A percentile compares a stretch with the other conserved stretches of the same genome.
These are phyloP conservation scores for Epichloe baconii DNA, from an alignment of 2,329 filamentous ascomycete genomes.

Conservation along the genomic window DNA sequence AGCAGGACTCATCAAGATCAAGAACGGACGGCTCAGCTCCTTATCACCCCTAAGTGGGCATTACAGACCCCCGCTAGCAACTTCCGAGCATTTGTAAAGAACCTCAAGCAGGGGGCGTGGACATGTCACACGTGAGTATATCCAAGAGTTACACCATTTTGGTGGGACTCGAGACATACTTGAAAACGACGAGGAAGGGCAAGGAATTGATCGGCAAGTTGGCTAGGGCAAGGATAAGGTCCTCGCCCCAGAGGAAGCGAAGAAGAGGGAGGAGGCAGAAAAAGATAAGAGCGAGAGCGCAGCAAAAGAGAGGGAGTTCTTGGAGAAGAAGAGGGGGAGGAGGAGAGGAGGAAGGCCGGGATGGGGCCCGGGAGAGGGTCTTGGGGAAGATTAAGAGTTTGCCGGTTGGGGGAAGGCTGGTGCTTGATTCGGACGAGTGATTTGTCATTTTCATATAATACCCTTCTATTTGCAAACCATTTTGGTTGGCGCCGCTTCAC, in stretches of 20 bases:
- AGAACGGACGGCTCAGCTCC: slow-evolving; percentile 61
- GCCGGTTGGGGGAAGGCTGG: slow-evolving; percentile 12
- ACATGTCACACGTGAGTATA: slow-evolving; percentile 67
- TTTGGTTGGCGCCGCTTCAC: not conserved
- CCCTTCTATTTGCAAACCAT: not conserved
- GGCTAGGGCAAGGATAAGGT: slow-evolving; percentile 44
- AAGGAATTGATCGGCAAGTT: slow-evolving; percentile 40
- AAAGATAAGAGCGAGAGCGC: slow-evolving; percentile 48
- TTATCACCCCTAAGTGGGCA: slow-evolving; percentile 65
- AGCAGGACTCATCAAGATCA: slow-evolving; percentile 75
- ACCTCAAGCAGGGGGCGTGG: slow-evolving; percentile 59
- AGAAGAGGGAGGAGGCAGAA: slow-evolving; percentile 42
- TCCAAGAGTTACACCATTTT: slow-evolving; percentile 73
- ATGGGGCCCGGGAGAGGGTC: slow-evolving; percentile 17
- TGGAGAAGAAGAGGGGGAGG: slow-evolving; percentile 23
- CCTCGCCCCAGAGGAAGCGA: slow-evolving; percentile 46
- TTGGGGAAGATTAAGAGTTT: slow-evolving; percentile 28
- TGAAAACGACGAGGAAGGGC: slow-evolving; percentile 52
- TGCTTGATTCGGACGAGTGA: not conserved
- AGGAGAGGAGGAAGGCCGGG: slow-evolving; percentile 26
- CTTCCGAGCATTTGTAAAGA: slow-evolving; percentile 69
- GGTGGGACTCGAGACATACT: slow-evolving; percentile 69
- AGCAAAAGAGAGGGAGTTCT: slow-evolving; percentile 32
- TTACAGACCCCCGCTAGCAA: slow-evolving; percentile 76
- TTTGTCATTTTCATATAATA: not conserved